Base-by-base conservation (phyloP, 2,329 filamentous ascomycete genomes). In the Aspergillus fumigatiaffinis region DNA sequence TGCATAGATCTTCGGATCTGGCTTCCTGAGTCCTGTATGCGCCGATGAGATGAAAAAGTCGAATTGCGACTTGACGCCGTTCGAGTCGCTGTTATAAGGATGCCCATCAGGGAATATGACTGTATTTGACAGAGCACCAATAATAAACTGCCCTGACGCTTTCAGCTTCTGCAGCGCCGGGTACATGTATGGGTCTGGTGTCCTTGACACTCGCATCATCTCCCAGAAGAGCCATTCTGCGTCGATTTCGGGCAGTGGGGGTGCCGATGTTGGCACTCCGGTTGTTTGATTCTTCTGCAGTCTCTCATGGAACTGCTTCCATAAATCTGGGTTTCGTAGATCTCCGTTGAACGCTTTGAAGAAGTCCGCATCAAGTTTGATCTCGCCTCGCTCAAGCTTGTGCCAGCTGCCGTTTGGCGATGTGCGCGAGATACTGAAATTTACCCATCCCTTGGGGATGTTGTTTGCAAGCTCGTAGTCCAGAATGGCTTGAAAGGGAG, bases 401-500 rank as follows among this genome's bases (percentile, higher is more conserved):
- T 96, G 92, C 93, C 93, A 97, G 70, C 85, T 88, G 44, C 94
- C 94, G 63, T 86, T 77, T 2, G 91, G 92, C 0, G 87, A 85
- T 2, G 88, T 87, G 66, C 84, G 84, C 53, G 91, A 91, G 69
- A 97, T 94, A 65, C 89, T 89, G 76, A 89, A 88, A 79, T 97
- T 97, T 66, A 97, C 83, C 87, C 92, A 97, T 69, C 92, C 93
- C 3, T 86, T 82, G 0, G 92, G 93, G 51, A 97, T 93, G 44
- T 82, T 82, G 56, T 90, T 80, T 59, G 83, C 79, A 54, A 87
- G 77, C 72, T 97, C 94, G 73, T 97, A 97, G 76, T 96, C 89
- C 56, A 96, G 82, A 67, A 99, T 97, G 2, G 90, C 87, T 77
- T 96, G 91, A 69, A 99, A 92, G 9, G 94, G 94, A 1, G 92